Evolutionary conservation across 129 eudicot species (phyloP).

Genomic region (Escallonia rubra): DNA sequence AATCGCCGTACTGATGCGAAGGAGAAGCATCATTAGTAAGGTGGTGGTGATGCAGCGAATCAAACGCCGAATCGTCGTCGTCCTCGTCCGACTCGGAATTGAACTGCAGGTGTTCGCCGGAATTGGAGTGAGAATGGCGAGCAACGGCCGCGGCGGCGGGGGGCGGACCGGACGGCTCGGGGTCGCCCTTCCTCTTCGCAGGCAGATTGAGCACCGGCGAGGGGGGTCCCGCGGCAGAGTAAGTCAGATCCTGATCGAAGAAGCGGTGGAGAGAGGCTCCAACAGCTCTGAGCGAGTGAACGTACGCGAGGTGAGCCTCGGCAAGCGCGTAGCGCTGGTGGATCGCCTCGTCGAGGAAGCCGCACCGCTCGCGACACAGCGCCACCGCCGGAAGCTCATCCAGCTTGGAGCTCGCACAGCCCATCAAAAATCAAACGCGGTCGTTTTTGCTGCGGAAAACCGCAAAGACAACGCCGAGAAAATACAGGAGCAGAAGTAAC

Average conservation of each 20-base stretch:
- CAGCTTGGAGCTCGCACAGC: conserved; percentile 79
- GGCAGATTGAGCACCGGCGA: conserved; percentile 54
- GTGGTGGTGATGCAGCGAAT: conserved; percentile 26
- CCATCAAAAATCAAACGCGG: conserved; percentile 31
- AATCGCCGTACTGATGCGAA: conserved; percentile 22
- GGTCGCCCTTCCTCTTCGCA: conserved; percentile 35
- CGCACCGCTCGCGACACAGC: conserved; percentile 62
- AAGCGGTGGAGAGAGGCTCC: conserved; percentile 59
- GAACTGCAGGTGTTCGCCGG: conserved; percentile 63
- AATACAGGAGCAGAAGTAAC: no score
- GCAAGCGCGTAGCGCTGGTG: conserved; percentile 65
- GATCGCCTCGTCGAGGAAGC: conserved; percentile 62
- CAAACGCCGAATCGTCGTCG: conserved; percentile 43
- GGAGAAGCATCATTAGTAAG: conserved; percentile 35
- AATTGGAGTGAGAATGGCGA: conserved; percentile 15
- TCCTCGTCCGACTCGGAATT: conserved; percentile 58
- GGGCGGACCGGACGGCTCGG: conserved; percentile 22
- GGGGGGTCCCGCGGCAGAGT: conserved; percentile 3
- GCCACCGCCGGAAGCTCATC: conserved; percentile 70
- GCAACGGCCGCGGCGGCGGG: conserved; percentile 8
- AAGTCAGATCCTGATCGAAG: conserved; percentile 26
- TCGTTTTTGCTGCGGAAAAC: no score
- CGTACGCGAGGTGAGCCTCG: conserved; percentile 65
- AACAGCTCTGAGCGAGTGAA: conserved; percentile 54
- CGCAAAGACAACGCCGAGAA: neutral